Conservation (phyloP, 73 alveolate genomes). For the Paramecium sonneborni region DNA sequence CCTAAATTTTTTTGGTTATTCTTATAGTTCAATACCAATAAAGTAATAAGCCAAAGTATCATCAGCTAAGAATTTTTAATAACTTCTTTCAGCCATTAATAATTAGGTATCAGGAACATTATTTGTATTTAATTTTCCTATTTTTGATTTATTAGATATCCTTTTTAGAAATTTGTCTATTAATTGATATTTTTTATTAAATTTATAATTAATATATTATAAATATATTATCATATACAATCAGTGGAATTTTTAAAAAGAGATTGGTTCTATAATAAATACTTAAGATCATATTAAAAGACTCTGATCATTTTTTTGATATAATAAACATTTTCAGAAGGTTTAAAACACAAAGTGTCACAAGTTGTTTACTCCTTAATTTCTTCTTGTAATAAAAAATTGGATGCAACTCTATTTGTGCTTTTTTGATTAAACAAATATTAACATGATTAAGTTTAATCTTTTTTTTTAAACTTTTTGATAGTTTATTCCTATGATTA, state of each 20-base stretch:
- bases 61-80: not conserved
- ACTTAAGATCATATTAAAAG: conserved; percentile 37
- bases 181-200: not conserved
- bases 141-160: not conserved
- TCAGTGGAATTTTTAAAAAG: conserved; percentile 22
- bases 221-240: not conserved
- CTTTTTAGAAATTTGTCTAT: not conserved
- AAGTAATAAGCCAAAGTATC: not conserved
- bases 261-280: not conserved
- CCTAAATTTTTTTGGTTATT: conserved; percentile 33
- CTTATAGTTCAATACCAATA: not conserved
- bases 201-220: not conserved
- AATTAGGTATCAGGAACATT: not conserved
- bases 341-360: conserved; percentile 27
- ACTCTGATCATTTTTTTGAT: conserved; percentile 43
- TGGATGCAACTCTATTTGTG: conserved; percentile 40
- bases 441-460: not conserved
- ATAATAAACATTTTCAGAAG: not conserved
- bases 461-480: conserved; percentile 1
- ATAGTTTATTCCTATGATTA: not conserved
- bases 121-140: not conserved
- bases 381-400: conserved; percentile 30
- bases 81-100: not conserved
- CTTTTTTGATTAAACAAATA: conserved; percentile 38
- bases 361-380: not conserved